A percentile compares a stretch with the other conserved stretches of the same genome.
Evolutionary conservation across 1,139 yeast genomes (phyloP).

Genomic region (Hemisphaericaspora xylanilytica): DNA sequence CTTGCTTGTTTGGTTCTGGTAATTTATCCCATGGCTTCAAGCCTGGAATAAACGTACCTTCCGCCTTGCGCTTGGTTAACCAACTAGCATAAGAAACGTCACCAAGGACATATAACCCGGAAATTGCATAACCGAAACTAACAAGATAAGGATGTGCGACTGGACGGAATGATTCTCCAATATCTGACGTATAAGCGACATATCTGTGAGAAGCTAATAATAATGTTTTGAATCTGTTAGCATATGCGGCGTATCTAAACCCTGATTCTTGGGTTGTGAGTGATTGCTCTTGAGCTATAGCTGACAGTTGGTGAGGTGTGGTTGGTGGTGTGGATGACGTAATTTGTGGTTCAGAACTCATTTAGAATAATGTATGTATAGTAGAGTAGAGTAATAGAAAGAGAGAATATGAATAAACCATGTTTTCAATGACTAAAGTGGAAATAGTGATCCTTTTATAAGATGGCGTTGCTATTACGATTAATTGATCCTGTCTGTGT

Average conservation of each 20-base stretch:
- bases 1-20: slow-evolving; percentile 39
- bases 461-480: too few species aligned
- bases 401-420: too few species aligned
- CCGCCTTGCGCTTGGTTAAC: slow-evolving; percentile 67
- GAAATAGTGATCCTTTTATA: too few species aligned
- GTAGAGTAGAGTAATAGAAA: too few species aligned
- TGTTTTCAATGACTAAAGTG: too few species aligned
- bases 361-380: too few species aligned
- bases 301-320: background rate
- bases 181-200: slow-evolving; percentile 84
- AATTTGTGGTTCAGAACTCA: too few species aligned
- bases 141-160: slow-evolving; percentile 72
- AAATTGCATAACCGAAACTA: slow-evolving; percentile 64
- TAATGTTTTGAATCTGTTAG: slow-evolving; percentile 69
- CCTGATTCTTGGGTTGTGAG: slow-evolving; percentile 40
- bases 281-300: slow-evolving; percentile 6
- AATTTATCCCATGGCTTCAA: slow-evolving; percentile 66
- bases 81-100: slow-evolving; percentile 76
- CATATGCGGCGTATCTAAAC: slow-evolving; percentile 79
- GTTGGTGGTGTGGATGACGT: background rate
- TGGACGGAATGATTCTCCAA: slow-evolving; percentile 88
- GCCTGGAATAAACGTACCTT: slow-evolving; percentile 63
- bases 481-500: too few species aligned
- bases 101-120: slow-evolving; percentile 78
- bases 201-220: slow-evolving; percentile 76